Conservation (phyloP, 768 basidiomycete species). For the Lentinula raphanica region DNA sequence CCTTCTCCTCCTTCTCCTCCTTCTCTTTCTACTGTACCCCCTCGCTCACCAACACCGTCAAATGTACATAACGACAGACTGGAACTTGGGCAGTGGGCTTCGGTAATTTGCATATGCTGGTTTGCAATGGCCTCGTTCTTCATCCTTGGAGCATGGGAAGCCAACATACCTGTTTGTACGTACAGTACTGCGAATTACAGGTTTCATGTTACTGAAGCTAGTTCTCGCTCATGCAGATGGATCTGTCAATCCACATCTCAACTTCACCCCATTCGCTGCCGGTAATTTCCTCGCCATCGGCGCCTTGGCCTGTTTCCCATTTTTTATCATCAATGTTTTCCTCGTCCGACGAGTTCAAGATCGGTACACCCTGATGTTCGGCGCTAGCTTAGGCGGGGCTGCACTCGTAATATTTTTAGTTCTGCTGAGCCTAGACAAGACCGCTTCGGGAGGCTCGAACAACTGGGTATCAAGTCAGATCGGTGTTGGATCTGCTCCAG, state of each 20-base stretch:
- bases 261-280: constrained; percentile 49
- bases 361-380: constrained; percentile 50
- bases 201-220: neutral
- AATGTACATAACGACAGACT: neutral
- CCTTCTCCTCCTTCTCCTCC: constrained; percentile 3
- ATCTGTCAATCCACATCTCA: neutral
- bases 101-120: constrained; percentile 63
- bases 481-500: neutral
- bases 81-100: constrained; percentile 40
- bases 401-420: constrained; percentile 50
- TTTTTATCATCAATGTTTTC: constrained; percentile 58
- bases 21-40: constrained; percentile 5
- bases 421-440: constrained; percentile 32
- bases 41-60: neutral
- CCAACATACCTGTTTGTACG: constrained; percentile 58
- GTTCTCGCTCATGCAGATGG: neutral
- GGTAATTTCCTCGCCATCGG: constrained; percentile 71
- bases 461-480: neutral
- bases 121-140: constrained; percentile 68
- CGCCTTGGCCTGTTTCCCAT: constrained; percentile 56
- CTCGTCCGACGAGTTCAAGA: constrained; percentile 57
- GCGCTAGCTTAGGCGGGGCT: constrained; percentile 42
- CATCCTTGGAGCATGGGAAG: constrained; percentile 65
- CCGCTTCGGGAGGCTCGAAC: constrained; percentile 27
- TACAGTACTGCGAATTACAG: neutral